These are phyloP conservation scores for Silene coronaria DNA, from an alignment of 179 eudicot genomes.

Conservation along the genomic window DNA sequence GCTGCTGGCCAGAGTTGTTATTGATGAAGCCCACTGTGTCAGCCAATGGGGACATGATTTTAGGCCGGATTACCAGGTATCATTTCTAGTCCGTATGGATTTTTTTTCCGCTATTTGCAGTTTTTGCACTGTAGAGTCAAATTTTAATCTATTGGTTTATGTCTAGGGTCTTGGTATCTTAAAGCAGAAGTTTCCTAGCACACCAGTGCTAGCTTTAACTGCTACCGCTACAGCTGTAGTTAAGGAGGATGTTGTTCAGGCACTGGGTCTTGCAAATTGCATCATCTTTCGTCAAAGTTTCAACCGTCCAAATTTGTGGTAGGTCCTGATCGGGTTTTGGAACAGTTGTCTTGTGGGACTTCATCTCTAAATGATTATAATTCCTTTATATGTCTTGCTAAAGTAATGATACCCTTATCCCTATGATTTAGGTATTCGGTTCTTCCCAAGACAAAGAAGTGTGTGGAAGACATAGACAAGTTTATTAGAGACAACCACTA, in stretches of 20 bases:
- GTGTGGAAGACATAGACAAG: slow-evolving; percentile 81
- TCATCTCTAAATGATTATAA: not conserved
- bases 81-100: slow-evolving; percentile 10
- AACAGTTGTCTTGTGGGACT: not conserved
- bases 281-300: slow-evolving; percentile 93
- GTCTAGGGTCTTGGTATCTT: slow-evolving; percentile 84
- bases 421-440: slow-evolving; percentile 67
- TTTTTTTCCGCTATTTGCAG: slow-evolving; percentile 4
- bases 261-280: slow-evolving; percentile 94
- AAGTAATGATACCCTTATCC: slow-evolving; percentile 17
- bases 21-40: slow-evolving; percentile 99
- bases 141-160: slow-evolving; percentile 19
- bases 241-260: slow-evolving; percentile 99
- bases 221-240: slow-evolving; percentile 97
- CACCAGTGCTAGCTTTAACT: slow-evolving; percentile 92
- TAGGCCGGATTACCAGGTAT: slow-evolving; percentile 97
- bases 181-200: slow-evolving; percentile 78
- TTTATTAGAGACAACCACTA: slow-evolving; percentile 63
- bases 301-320: slow-evolving; percentile 91
- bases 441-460: slow-evolving; percentile 86
- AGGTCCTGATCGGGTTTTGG: slow-evolving; percentile 20
- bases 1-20: slow-evolving; percentile 77
- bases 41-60: slow-evolving; percentile 99
- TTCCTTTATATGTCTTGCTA: not conserved
- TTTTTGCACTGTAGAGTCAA: slow-evolving; percentile 2